These are phyloP conservation scores for Coelastrella sp. DNA, from an alignment of 139 green algal species.

Conservation along the genomic window DNA sequence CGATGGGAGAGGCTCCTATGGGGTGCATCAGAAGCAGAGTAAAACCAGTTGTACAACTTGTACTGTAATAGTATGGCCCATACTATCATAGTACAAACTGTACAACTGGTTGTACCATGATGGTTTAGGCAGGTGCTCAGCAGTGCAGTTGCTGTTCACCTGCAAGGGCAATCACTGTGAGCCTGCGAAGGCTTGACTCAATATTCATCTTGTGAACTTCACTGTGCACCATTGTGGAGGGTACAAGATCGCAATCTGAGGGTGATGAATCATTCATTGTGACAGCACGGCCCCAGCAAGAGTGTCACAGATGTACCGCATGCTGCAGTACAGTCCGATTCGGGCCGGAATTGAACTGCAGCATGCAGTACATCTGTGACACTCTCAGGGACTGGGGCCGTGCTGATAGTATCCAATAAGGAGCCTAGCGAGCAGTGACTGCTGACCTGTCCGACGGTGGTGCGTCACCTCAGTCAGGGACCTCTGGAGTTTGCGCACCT, in stretches of 20 bases:
- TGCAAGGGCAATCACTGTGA: not conserved
- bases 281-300: not conserved
- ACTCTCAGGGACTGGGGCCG: not conserved
- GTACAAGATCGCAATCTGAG: not conserved
- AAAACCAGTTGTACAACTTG: no score
- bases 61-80: no score
- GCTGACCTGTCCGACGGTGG: not conserved
- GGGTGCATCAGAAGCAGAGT: no score
- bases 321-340: no score
- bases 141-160: no score
- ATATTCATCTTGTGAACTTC: not conserved
- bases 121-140: no score
- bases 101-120: no score
- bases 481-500: conserved; percentile 72
- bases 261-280: not conserved
- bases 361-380: not conserved
- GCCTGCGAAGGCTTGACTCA: not conserved
- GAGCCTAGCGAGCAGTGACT: not conserved
- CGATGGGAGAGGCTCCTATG: no score
- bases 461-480: not conserved
- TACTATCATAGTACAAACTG: no score
- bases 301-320: not conserved
- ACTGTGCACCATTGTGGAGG: not conserved
- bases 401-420: not conserved
- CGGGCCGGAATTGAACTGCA: no score